Evolutionary conservation across 176 grass and related monocot genomes (phyloP).

Genomic region (Calamus simplicifolius): DNA sequence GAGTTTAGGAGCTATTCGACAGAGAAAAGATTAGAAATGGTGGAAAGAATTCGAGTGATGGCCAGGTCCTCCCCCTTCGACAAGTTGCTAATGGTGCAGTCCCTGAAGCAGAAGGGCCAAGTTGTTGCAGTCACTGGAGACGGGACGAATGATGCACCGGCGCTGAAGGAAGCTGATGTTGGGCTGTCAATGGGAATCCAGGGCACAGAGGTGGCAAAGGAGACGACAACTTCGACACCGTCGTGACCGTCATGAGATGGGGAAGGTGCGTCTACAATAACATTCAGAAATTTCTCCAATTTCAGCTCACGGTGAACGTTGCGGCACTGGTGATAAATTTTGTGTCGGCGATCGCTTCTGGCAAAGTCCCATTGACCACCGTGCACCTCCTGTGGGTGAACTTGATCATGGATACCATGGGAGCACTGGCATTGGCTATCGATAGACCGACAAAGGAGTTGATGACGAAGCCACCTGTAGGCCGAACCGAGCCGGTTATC

Average conservation of each 20-base stretch:
- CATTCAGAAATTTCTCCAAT: slow-evolving; percentile 82
- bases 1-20: slow-evolving; percentile 54
- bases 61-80: slow-evolving; percentile 51
- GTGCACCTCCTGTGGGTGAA: slow-evolving; percentile 82
- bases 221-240: slow-evolving; percentile 82
- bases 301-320: slow-evolving; percentile 83
- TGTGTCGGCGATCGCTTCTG: slow-evolving; percentile 30
- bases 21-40: slow-evolving; percentile 36
- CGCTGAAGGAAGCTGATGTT: slow-evolving; percentile 74
- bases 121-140: slow-evolving; percentile 74
- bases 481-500: slow-evolving; percentile 60
- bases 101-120: slow-evolving; percentile 68
- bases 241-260: slow-evolving; percentile 64
- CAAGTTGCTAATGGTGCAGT: slow-evolving; percentile 66
- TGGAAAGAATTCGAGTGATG: slow-evolving; percentile 54
- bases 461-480: slow-evolving; percentile 56
- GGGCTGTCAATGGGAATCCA: slow-evolving; percentile 82
- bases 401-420: slow-evolving; percentile 86
- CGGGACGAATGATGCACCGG: slow-evolving; percentile 72
- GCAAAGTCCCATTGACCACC: slow-evolving; percentile 47
- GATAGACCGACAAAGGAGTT: slow-evolving; percentile 39
- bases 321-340: slow-evolving; percentile 54
- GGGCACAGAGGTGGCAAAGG: slow-evolving; percentile 88
- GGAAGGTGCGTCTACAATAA: slow-evolving; percentile 79
- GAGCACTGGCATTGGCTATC: slow-evolving; percentile 50